These are phyloP conservation scores for Kodamaea sagamina DNA, from an alignment of 805 yeast genomes.

Conservation along the genomic window DNA sequence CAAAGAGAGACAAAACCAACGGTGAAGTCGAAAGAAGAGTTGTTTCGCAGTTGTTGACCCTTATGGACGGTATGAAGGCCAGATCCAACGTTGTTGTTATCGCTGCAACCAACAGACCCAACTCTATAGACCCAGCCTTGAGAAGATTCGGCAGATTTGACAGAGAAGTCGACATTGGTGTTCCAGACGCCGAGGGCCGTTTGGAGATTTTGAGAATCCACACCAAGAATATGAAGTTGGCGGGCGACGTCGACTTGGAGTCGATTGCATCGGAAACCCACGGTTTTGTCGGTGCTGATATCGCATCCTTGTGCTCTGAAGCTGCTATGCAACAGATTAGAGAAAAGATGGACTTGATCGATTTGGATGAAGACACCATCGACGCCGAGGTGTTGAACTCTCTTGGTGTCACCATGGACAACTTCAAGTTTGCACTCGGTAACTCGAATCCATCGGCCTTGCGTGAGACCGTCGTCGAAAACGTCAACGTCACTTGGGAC, in stretches of 20 bases:
- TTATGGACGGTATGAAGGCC: slow-evolving; percentile 99
- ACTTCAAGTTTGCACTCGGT: slow-evolving; percentile 96
- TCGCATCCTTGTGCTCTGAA: slow-evolving; percentile 98
- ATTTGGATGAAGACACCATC: slow-evolving; percentile 92
- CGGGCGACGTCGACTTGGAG: slow-evolving; percentile 93
- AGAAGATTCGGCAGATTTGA: slow-evolving; percentile 87
- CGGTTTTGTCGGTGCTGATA: slow-evolving; percentile 99
- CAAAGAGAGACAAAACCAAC: slow-evolving; percentile 99
- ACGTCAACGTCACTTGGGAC: slow-evolving; percentile 98
- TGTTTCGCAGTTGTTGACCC: slow-evolving; percentile 93
- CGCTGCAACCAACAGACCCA: slow-evolving; percentile 94
- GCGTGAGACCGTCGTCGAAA: slow-evolving; percentile 98
- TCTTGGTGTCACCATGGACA: slow-evolving; percentile 97
- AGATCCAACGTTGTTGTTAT: slow-evolving; percentile 96
- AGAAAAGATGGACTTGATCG: slow-evolving; percentile 98
- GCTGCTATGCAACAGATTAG: slow-evolving; percentile 99
- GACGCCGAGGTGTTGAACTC: slow-evolving; percentile 97
- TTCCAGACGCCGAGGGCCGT: slow-evolving; percentile 98
- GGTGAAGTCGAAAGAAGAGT: slow-evolving; percentile 99
- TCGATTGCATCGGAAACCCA: slow-evolving; percentile 96
- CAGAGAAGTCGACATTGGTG: slow-evolving; percentile 84
- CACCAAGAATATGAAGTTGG: slow-evolving; percentile 97
- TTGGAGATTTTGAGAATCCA: slow-evolving; percentile 95
- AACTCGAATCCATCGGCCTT: slow-evolving; percentile 98
- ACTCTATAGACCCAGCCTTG: slow-evolving; percentile 81